phyloP scores from a whole-genome alignment of 2,329 filamentous ascomycete species.

The Colletotrichum graminicola region DNA sequence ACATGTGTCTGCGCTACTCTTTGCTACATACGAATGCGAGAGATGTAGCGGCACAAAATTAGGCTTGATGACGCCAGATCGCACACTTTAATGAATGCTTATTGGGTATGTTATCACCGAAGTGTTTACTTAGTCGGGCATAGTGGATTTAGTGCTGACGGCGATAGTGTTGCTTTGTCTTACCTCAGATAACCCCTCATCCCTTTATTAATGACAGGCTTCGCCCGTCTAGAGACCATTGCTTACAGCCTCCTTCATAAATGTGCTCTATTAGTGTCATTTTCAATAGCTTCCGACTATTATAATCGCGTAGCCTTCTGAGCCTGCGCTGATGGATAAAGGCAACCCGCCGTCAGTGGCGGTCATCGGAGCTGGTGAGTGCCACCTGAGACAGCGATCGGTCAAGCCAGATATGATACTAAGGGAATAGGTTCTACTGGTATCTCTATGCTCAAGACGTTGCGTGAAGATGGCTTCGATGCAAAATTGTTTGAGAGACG shows the following conservation, averaged over 20 bases:
- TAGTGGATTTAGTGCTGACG: slow-evolving; percentile 11
- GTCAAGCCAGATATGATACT: neutral
- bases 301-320: accelerated
- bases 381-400: neutral
- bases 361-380: slow-evolving; percentile 45
- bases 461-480: slow-evolving; percentile 59
- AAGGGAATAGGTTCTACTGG: slow-evolving; percentile 46
- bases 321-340: neutral
- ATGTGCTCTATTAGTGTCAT: neutral
- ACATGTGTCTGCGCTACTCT: neutral
- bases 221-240: neutral
- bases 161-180: neutral
- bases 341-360: slow-evolving; percentile 34
- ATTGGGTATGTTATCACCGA: neutral
- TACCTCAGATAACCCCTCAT: neutral
- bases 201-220: neutral
- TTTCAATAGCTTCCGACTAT: accelerated
- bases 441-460: slow-evolving; percentile 53
- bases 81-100: neutral
- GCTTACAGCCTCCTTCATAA: no score
- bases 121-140: neutral
- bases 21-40: neutral
- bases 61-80: neutral
- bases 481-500: slow-evolving; percentile 55
- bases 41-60: neutral